Conservation (phyloP, 2,329 filamentous ascomycete genomes). For the Didymella pinodella region DNA sequence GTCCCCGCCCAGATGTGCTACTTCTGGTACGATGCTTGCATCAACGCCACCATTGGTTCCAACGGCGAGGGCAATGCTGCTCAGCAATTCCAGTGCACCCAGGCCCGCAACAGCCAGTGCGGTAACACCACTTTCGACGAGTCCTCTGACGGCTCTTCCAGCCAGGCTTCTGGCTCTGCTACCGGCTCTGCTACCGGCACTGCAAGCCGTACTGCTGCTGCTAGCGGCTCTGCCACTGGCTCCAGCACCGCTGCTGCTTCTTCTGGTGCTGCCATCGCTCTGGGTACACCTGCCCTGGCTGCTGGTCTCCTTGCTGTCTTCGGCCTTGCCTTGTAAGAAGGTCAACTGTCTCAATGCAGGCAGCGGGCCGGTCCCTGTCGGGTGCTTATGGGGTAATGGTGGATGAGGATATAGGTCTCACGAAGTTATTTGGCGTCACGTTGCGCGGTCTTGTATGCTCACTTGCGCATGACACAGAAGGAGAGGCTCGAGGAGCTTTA, state of each 20-base stretch:
- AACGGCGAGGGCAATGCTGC: constrained; percentile 44
- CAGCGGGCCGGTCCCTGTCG: constrained; percentile 40
- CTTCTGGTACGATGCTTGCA: constrained; percentile 57
- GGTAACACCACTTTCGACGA: constrained; percentile 56
- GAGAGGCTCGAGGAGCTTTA: constrained; percentile 37
- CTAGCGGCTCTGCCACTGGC: constrained; percentile 34
- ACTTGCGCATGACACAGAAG: constrained; percentile 27
- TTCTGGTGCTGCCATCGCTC: constrained; percentile 55
- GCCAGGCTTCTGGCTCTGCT: constrained; percentile 37
- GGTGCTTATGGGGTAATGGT: constrained; percentile 31
- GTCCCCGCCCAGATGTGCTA: constrained; percentile 69
- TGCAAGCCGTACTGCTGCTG: constrained; percentile 27
- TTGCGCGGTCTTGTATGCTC: constrained; percentile 34
- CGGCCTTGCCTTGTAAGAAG: constrained; percentile 63
- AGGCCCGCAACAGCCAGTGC: constrained; percentile 55
- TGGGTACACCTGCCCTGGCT: constrained; percentile 60
- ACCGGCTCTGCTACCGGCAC: constrained; percentile 37
- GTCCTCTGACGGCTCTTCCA: constrained; percentile 26
- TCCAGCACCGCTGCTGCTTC: constrained; percentile 40
- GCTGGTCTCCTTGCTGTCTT: constrained; percentile 64
- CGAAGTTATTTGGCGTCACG: constrained; percentile 30
- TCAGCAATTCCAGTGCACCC: constrained; percentile 56
- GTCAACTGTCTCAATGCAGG: constrained; percentile 17
- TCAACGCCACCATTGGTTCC: constrained; percentile 40
- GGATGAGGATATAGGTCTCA: constrained; percentile 27